Evolutionary conservation across 805 yeast genomes (phyloP), one percentile per base, ranked within the genome.

Genomic region (Suhomyces emberorum): DNA sequence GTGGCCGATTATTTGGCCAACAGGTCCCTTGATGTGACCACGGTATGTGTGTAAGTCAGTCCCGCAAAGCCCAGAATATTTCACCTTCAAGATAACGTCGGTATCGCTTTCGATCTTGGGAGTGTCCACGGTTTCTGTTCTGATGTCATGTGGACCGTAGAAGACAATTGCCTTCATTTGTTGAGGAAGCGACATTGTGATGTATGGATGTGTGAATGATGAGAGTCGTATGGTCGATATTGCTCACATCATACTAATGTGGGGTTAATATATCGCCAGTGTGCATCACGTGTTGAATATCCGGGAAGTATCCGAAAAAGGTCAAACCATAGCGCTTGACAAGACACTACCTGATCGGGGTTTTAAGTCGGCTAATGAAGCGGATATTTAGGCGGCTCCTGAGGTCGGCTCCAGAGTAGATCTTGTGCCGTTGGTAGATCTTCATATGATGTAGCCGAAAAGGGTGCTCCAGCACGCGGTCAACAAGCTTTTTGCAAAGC

Each of bases 11-110:
- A 73, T 65, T 36, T 52, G 44, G 45, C 57, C 48, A 52, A 69
- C 51, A 54, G 65, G 63, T 1, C 70, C 63, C 15, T 51, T 51
- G 20, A 72, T 63, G 38, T 69, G 66, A n/a, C 79, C 80, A n/a
- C 80, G 52, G 46, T 71, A 75, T 28, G 69, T 63, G 51, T 76
- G 81, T 37, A 76, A 58, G 45, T 76, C 81, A 4, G 79, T 69
- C 2, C 81, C 81, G 50, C 81, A 76, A 12, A 76, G 52, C 3
- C 76, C 79, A 2, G 77, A 65, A 37, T 58, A 69, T 34, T 57
- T 58, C 21, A 70, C 74, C 43, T 70, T 72, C 34, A 76, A 57
- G 26, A 75, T 69, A n/a, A 69, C 68, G 42, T 75, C 79, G 0
- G 59, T 55, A 2, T 65, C 59, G 1, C 44, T 44, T 17, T 52